A percentile compares a stretch with the other conserved stretches of the same genome.
These are phyloP conservation scores for Colletotrichum tofieldiae DNA, from an alignment of 2,329 filamentous ascomycete species.

Conservation along the genomic window DNA sequence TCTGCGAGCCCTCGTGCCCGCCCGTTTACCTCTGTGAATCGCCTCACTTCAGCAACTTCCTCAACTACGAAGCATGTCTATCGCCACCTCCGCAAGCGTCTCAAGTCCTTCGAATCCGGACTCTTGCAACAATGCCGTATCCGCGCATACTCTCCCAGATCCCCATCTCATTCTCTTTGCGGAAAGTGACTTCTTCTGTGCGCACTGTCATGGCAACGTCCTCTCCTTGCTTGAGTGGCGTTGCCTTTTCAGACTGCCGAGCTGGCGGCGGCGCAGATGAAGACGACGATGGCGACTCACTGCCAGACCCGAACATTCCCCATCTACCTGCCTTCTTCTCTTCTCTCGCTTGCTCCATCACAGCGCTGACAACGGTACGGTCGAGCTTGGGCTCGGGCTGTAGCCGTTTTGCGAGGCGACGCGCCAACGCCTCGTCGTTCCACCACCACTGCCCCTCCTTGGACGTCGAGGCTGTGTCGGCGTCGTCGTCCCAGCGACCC, in stretches of 20 bases:
- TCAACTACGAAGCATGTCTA: neutral
- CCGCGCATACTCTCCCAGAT: constrained; percentile 67
- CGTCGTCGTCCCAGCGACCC: constrained; percentile 54
- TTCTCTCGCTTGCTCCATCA: constrained; percentile 51
- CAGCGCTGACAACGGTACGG: constrained; percentile 50
- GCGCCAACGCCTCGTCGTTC: constrained; percentile 62
- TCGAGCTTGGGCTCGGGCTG: constrained; percentile 49
- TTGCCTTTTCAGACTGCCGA: neutral
- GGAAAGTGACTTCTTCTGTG: constrained; percentile 66
- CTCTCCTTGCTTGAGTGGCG: constrained; percentile 29
- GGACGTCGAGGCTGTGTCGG: neutral
- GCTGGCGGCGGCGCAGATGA: neutral
- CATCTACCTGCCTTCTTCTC: constrained; percentile 55
- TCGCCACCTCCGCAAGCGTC: neutral
- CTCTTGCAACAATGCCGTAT: constrained; percentile 64
- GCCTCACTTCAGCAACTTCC: neutral
- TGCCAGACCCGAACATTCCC: constrained; percentile 50
- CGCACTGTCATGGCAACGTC: constrained; percentile 58
- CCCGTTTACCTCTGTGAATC: neutral
- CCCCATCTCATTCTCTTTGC: constrained; percentile 66
- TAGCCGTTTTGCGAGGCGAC: constrained; percentile 61
- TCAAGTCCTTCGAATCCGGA: constrained; percentile 48
- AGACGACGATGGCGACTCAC: constrained; percentile 35
- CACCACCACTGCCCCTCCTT: constrained; percentile 56
- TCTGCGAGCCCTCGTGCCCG: rapidly evolving